Percentiles rank a stretch among this genome's conserved stretches.
phyloP scores from a whole-genome alignment of 2,329 filamentous ascomycete species.

The Colletotrichum spinosum region DNA sequence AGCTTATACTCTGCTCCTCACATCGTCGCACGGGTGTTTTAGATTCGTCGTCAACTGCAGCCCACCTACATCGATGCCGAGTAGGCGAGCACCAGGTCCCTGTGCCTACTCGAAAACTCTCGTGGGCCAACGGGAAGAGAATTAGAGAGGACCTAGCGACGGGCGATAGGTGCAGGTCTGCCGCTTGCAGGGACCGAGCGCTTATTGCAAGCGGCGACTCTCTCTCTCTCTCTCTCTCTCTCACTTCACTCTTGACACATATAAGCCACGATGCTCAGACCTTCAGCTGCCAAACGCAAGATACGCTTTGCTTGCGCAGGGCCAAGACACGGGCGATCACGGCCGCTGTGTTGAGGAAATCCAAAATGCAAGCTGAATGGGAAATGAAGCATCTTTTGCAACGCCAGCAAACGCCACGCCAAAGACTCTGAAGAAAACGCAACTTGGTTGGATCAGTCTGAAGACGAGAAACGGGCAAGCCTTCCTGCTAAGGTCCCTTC shows the following conservation, averaged over 20 bases:
- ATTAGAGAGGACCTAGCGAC: slow-evolving; percentile 22
- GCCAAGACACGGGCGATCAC: slow-evolving; percentile 33
- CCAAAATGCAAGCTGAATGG: background rate
- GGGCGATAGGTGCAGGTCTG: slow-evolving; percentile 11
- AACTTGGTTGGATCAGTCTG: background rate
- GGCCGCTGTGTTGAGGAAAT: slow-evolving; percentile 12
- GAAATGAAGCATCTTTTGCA: background rate
- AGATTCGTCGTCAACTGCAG: slow-evolving; percentile 1
- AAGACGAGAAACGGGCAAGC: background rate
- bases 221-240: background rate
- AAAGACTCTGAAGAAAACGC: background rate
- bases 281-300: slow-evolving; percentile 33
- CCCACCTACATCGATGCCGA: slow-evolving; percentile 19
- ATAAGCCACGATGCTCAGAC: slow-evolving; percentile 35
- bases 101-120: slow-evolving; percentile 8
- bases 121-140: background rate
- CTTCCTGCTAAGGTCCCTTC: background rate
- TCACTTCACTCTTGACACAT: slow-evolving; percentile 14
- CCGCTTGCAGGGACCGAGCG: slow-evolving; percentile 29
- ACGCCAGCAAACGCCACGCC: slow-evolving; percentile 5
- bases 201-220: background rate
- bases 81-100: slow-evolving; percentile 11
- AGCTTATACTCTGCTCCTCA: slow-evolving; percentile 7
- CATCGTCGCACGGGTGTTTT: slow-evolving; percentile 31
- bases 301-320: slow-evolving; percentile 35